phyloP scores from a whole-genome alignment of 208 protist genomes.

The Leishmania guyanensis region DNA sequence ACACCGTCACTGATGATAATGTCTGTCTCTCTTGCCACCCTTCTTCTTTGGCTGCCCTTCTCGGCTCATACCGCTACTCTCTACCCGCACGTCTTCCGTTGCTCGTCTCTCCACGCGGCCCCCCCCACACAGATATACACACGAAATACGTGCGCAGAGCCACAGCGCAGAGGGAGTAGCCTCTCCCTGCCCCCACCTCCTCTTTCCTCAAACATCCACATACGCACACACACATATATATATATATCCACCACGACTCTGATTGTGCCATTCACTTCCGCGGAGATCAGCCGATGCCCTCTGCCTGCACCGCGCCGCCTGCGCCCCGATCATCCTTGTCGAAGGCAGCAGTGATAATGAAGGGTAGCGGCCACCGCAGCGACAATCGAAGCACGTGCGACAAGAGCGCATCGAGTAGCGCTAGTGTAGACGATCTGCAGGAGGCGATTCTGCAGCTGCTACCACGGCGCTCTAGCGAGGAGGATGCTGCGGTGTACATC shows the following conservation, averaged over 20 bases:
- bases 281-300: constrained; percentile 4
- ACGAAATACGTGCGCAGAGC: neutral
- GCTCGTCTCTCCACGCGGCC: neutral
- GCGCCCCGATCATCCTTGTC: constrained; percentile 3
- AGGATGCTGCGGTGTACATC: constrained; percentile 37
- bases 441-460: constrained; percentile 44
- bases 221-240: neutral
- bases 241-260: neutral
- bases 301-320: constrained; percentile 4
- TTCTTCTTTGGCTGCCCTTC: neutral
- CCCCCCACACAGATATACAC: neutral
- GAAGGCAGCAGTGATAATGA: neutral
- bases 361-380: neutral
- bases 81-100: neutral
- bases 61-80: neutral
- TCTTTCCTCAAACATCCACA: neutral
- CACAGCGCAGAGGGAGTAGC: neutral
- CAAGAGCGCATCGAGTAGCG: neutral
- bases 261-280: neutral
- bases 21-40: neutral
- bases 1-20: neutral
- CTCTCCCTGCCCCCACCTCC: neutral
- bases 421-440: constrained; percentile 9
- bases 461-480: constrained; percentile 17
- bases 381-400: neutral